These are phyloP conservation scores for Austroboletus niveus DNA, from an alignment of 1,284 basidiomycete species.

Conservation along the genomic window DNA sequence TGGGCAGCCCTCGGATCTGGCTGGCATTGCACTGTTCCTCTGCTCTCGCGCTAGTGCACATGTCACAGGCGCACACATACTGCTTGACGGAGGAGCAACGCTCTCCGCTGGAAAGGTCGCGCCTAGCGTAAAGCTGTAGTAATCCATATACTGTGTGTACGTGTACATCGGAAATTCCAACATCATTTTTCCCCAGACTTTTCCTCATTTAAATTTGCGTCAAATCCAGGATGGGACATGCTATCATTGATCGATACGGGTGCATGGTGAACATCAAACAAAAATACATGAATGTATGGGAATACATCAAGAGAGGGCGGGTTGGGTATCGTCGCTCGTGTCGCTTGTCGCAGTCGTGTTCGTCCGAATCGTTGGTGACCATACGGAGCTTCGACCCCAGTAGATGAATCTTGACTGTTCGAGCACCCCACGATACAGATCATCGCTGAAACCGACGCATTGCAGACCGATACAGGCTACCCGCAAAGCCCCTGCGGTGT, in stretches of 20 bases:
- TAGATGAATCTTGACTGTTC: conserved; percentile 53
- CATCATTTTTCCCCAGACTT: not conserved
- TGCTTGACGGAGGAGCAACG: conserved; percentile 61
- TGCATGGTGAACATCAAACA: not conserved
- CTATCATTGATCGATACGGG: conserved; percentile 5
- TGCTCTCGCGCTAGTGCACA: conserved; percentile 70
- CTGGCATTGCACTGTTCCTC: conserved; percentile 73
- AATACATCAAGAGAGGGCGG: conserved; percentile 11
- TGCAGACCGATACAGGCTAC: conserved; percentile 70
- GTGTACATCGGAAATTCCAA: not conserved
- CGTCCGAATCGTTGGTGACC: conserved; percentile 9
- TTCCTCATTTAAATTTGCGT: not conserved
- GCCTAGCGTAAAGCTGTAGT: conserved; percentile 42
- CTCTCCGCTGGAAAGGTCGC: conserved; percentile 27
- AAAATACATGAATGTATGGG: not conserved
- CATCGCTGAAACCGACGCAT: conserved; percentile 68
- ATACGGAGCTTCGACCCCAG: conserved; percentile 35
- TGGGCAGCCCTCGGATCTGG: conserved; percentile 71
- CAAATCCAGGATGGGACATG: not conserved
- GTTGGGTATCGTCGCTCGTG: conserved; percentile 14
- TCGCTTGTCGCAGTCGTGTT: conserved; percentile 11
- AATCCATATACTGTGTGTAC: not conserved
- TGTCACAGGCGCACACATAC: conserved; percentile 69
- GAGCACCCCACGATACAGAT: conserved; percentile 58
- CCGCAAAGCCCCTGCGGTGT: conserved; percentile 65